Conservation (phyloP, 2,329 filamentous ascomycete genomes). For the Pezicula rhizophila region DNA sequence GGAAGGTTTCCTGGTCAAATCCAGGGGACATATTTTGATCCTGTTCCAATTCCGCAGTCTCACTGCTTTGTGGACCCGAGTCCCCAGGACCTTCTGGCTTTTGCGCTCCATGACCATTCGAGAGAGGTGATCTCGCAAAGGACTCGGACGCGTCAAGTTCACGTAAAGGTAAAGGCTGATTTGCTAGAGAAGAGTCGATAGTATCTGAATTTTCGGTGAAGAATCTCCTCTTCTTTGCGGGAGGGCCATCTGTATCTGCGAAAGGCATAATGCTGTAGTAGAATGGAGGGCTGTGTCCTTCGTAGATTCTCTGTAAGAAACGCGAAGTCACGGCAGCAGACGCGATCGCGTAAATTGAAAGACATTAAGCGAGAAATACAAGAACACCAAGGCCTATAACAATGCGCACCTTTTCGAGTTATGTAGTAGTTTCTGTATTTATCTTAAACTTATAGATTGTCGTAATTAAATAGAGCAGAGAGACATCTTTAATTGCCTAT, state of each 20-base stretch:
- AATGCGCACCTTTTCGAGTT: too few relatives aligned
- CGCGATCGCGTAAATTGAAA: conserved; percentile 12
- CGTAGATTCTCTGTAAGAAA: conserved; percentile 8
- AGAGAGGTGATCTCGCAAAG: neutral
- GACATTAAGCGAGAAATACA: too few relatives aligned
- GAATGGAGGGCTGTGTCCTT: conserved; percentile 6
- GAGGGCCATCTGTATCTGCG: conserved; percentile 35
- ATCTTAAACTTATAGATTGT: too few relatives aligned
- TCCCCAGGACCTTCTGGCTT: neutral
- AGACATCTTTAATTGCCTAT: too few relatives aligned
- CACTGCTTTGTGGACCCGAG: neutral
- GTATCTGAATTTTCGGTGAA: conserved; percentile 31
- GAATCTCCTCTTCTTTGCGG: conserved; percentile 41
- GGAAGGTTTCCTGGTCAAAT: conserved; percentile 54
- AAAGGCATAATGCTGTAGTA: conserved; percentile 27
- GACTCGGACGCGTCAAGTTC: conserved; percentile 26
- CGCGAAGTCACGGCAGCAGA: conserved; percentile 14
- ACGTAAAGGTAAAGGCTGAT: conserved; percentile 15
- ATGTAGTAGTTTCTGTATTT: too few relatives aligned
- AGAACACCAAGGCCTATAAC: too few relatives aligned
- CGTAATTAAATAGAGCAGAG: too few relatives aligned
- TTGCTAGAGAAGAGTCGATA: conserved; percentile 14
- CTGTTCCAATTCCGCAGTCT: conserved; percentile 3
- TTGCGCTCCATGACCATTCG: neutral
- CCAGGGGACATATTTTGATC: conserved; percentile 17